A percentile compares a stretch with the other conserved stretches of the same genome.
Conservation (phyloP, 495 filamentous ascomycete genomes). For the Hypoxylon lienhwacheense region DNA sequence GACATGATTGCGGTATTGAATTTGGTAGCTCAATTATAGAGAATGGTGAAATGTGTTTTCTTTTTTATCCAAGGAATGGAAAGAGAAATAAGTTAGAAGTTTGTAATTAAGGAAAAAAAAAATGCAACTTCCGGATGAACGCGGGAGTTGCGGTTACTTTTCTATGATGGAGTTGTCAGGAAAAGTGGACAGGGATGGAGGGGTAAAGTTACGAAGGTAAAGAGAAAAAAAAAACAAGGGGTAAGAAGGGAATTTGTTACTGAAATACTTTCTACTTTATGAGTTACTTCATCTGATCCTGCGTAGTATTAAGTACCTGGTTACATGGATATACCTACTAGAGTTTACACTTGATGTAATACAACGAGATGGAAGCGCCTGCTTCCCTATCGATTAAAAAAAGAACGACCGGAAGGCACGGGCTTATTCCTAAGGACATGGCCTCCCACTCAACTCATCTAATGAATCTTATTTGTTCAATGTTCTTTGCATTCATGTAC, state of each 20-base stretch:
- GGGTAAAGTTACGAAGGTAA: constrained; percentile 35
- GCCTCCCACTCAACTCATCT: neutral
- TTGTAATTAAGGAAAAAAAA: constrained; percentile 1
- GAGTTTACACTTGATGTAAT: too few species aligned
- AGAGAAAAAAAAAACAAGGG: constrained; percentile 24
- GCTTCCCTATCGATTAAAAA: constrained; percentile 29
- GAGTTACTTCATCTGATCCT: constrained; percentile 10
- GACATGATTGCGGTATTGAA: constrained; percentile 49
- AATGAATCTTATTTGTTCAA: too few species aligned
- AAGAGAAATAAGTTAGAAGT: constrained; percentile 12
- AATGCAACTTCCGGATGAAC: constrained; percentile 12
- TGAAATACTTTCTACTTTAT: constrained; percentile 7
- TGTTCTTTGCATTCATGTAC: too few species aligned
- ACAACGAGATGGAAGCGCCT: neutral
- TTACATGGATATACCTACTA: constrained; percentile 15
- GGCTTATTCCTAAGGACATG: constrained; percentile 29
- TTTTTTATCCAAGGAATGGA: too few species aligned
- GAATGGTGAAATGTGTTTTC: too few species aligned
- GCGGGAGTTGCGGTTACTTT: constrained; percentile 29
- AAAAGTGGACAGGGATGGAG: constrained; percentile 33
- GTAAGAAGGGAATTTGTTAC: constrained; percentile 23
- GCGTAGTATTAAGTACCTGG: constrained; percentile 1
- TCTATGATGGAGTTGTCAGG: constrained; percentile 29
- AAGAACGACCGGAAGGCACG: constrained; percentile 27
- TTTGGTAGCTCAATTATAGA: constrained; percentile 27